A percentile compares a stretch with the other conserved stretches of the same genome.
These are phyloP conservation scores for Tetrapisispora fleetii DNA, from an alignment of 805 yeast genomes.

Conservation along the genomic window DNA sequence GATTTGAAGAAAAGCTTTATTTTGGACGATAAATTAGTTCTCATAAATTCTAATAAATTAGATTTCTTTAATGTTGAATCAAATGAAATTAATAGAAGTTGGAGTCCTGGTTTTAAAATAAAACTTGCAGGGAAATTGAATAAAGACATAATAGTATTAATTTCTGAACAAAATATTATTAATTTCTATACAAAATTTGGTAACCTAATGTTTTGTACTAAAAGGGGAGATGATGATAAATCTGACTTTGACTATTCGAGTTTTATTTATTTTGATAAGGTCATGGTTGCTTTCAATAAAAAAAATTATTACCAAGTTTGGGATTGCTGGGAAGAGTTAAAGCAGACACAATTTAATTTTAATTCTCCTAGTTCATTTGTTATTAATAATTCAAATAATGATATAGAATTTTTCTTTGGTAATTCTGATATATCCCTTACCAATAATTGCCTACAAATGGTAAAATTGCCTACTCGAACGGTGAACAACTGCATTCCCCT, in stretches of 20 bases:
- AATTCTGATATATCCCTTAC: conserved; percentile 13
- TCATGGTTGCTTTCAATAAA: conserved; percentile 11
- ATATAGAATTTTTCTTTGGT: conserved; percentile 23
- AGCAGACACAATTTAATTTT: conserved; percentile 15
- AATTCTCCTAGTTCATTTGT: conserved; percentile 15
- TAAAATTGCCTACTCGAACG: conserved; percentile 26
- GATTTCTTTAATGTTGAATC: conserved; percentile 13
- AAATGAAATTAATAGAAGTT: conserved; percentile 8
- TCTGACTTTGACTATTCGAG: conserved; percentile 11
- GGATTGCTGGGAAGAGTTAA: conserved; percentile 22
- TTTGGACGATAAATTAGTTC: conserved; percentile 3
- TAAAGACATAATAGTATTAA: conserved; percentile 12
- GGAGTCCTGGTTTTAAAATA: conserved; percentile 8
- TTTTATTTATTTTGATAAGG: conserved; percentile 11
- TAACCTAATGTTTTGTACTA: conserved; percentile 20
- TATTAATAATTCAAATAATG: conserved; percentile 19
- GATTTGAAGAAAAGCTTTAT: neutral
- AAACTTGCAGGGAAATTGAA: conserved; percentile 16
- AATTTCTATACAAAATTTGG: conserved; percentile 22
- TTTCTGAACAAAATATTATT: conserved; percentile 16
- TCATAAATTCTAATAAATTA: conserved; percentile 12
- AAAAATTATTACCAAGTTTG: conserved; percentile 21
- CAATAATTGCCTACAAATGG: conserved; percentile 15
- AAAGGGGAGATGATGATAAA: conserved; percentile 8
- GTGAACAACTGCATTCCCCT: conserved; percentile 22